Evolutionary conservation across 2,329 filamentous ascomycete genomes (phyloP).

Genomic region (Chrysoporthe cubensis): DNA sequence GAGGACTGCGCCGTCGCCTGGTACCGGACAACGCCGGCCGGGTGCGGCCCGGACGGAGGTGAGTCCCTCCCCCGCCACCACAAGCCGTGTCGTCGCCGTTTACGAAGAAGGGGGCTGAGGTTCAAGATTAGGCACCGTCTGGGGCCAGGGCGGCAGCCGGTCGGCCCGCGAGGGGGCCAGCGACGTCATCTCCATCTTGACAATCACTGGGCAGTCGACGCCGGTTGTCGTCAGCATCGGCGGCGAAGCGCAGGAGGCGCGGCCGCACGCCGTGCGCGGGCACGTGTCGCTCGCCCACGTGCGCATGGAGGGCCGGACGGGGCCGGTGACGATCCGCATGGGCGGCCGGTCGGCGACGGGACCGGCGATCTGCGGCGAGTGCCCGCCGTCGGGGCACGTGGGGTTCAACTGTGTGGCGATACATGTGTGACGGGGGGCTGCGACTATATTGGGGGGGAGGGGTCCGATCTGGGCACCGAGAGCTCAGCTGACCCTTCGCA

Average conservation of each 20-base stretch:
- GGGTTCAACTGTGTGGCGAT: conserved; percentile 43
- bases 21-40: conserved; percentile 46
- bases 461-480: no score
- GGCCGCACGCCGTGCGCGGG: conserved; percentile 33
- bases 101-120: conserved; percentile 8
- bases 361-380: conserved; percentile 40
- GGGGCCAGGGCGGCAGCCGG: conserved; percentile 42
- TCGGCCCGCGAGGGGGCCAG: conserved; percentile 42
- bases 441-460: no score
- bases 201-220: conserved; percentile 38
- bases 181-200: conserved; percentile 51
- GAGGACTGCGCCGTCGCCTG: conserved; percentile 45
- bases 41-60: conserved; percentile 41
- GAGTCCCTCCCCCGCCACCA: conserved; percentile 30
- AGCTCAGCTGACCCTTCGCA: no score
- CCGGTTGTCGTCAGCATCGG: conserved; percentile 45
- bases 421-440: conserved; percentile 33
- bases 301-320: conserved; percentile 43
- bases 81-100: conserved; percentile 9
- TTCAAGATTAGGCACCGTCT: conserved; percentile 39
- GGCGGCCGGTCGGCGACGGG: conserved; percentile 43
- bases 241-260: conserved; percentile 37
- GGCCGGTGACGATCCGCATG: conserved; percentile 44
- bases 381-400: conserved; percentile 35
- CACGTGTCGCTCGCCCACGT: conserved; percentile 43